Conservation (phyloP, 768 basidiomycete genomes). For the Leccinum sublutescens region DNA sequence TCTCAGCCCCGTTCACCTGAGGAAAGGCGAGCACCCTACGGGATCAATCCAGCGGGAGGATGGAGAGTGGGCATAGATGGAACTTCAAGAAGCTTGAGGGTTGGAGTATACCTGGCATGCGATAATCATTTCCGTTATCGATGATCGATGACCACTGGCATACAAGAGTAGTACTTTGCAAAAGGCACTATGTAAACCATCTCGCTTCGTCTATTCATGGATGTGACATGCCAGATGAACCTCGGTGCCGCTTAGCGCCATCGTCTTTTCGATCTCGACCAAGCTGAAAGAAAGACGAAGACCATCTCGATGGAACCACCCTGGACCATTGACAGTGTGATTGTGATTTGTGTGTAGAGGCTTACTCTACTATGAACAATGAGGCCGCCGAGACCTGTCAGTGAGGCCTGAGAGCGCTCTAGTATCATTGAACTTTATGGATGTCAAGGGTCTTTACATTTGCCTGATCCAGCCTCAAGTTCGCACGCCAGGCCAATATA, state of each 20-base stretch:
- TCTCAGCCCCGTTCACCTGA: not conserved
- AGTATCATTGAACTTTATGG: not conserved
- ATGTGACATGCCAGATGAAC: too few relatives aligned
- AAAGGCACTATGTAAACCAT: not conserved
- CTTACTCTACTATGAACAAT: not conserved
- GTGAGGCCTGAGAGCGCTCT: too few relatives aligned
- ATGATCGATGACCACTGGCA: not conserved
- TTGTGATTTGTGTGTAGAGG: slow-evolving; percentile 6
- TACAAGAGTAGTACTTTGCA: not conserved
- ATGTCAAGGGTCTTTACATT: not conserved
- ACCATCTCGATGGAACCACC: not conserved
- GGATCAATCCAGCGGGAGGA: not conserved
- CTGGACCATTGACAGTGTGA: not conserved
- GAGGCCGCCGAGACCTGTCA: not conserved
- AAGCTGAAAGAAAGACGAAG: slow-evolving; percentile 3
- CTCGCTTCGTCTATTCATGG: not conserved
- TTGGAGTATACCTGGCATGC: slow-evolving; percentile 10
- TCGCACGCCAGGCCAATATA: slow-evolving; percentile 26
- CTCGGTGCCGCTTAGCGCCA: not conserved
- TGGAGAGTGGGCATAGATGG: not conserved
- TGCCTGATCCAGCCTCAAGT: slow-evolving; percentile 14
- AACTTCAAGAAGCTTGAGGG: not conserved
- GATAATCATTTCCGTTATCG: slow-evolving; percentile 30
- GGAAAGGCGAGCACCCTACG: not conserved
- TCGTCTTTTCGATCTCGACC: not conserved